phyloP scores from a whole-genome alignment of 1,139 yeast genomes.

The Kodamaea anthophila region DNA sequence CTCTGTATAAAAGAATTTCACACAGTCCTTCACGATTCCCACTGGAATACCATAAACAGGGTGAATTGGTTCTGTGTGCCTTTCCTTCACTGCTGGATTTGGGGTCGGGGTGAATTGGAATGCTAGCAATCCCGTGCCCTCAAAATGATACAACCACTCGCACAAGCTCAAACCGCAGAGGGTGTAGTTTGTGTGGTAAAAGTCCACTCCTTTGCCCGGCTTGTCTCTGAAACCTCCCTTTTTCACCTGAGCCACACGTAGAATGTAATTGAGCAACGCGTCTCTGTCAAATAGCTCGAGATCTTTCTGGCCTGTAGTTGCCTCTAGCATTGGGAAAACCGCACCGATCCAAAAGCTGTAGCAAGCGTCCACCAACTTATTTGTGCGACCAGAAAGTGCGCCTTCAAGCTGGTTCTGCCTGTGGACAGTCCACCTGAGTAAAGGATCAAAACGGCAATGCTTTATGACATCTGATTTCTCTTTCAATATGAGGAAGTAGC shows the following conservation, averaged over 20 bases:
- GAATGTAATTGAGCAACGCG: constrained; percentile 58
- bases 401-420: constrained; percentile 74
- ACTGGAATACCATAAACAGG: constrained; percentile 64
- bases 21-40: constrained; percentile 10
- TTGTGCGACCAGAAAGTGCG: constrained; percentile 84
- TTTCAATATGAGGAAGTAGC: constrained; percentile 46
- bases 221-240: constrained; percentile 82
- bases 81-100: constrained; percentile 7
- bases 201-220: constrained; percentile 77
- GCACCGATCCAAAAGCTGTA: constrained; percentile 97
- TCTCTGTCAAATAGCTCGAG: constrained; percentile 36
- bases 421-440: constrained; percentile 60
- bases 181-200: constrained; percentile 86
- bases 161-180: constrained; percentile 70
- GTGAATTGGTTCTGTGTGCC: constrained; percentile 36
- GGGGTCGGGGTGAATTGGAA: constrained; percentile 26
- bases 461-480: constrained; percentile 14
- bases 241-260: constrained; percentile 66
- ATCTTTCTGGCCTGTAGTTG: constrained; percentile 24
- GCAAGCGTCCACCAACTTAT: constrained; percentile 93
- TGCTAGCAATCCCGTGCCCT: constrained; percentile 19
- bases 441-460: constrained; percentile 31
- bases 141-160: constrained; percentile 25
- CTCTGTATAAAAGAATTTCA: not conserved
- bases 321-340: constrained; percentile 56